Base-by-base conservation (phyloP, 2,329 filamentous ascomycete species). In the Lachnellula cervina region DNA sequence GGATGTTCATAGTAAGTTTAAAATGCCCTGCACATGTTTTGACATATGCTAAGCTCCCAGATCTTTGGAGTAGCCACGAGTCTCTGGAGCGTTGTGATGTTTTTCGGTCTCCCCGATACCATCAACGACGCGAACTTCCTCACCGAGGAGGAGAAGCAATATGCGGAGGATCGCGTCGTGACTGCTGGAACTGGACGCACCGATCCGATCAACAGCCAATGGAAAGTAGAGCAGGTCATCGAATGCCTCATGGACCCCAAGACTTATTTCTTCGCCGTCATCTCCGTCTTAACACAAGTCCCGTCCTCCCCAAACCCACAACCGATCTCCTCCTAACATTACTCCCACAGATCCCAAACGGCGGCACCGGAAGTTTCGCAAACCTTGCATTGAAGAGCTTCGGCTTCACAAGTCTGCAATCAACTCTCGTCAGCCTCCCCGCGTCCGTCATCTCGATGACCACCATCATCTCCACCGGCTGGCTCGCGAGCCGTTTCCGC, bases 91-190 rank as follows among this genome's bases (percentile, higher is more conserved):
- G 70, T 80, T 2, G 70, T 75, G 1, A 62, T 83, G 45, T 74
- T 76, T 57, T 59, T 74, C 23, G 64, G 78, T 5, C 74, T 84
- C 2, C 81, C 81, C 0, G 77, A 83, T 57, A 72, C 67, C 38
- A 81, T 83, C 45, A 76, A 77, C 1, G 76, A 72, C 2, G 83
- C 85, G 2, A 70, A 68, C 0, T 88, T 88, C 65, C 74, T 89
- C 2, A 78, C 73, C 0, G 66, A 74, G 2, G 73, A 78, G 40
- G 81, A 87, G 65, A 66, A 61, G 44, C 57, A 63, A n/a, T 72
- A 77, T 57, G 79, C 78, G 0, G 66, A 69, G 6, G 72, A 76
- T 32, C 74, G 80, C 34, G 74, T 77, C 6, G 71, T 77, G 2
- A 68, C 77, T 34, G 74, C 77, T 0, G 80, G 80, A 14, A 80